Evolutionary conservation across 805 yeast genomes (phyloP).

Genomic region (Zygosaccharomyces pseudorouxii): DNA sequence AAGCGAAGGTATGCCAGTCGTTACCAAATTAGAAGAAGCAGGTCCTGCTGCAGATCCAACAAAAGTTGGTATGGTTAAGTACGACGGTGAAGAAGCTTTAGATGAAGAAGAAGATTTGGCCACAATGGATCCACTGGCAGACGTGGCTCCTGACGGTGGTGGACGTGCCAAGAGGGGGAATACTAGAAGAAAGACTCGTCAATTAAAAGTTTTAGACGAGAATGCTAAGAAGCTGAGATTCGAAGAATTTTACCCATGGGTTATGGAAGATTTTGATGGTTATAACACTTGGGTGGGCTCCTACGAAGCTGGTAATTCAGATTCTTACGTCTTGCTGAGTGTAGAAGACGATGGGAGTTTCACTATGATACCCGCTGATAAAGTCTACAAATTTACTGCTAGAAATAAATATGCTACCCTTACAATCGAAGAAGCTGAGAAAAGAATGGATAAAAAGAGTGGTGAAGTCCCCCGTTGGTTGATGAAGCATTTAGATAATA

Average conservation of each 20-base stretch:
- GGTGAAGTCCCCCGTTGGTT: conserved; percentile 85
- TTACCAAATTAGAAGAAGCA: conserved; percentile 37
- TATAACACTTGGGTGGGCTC: conserved; percentile 92
- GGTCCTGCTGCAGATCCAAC: conserved; percentile 36
- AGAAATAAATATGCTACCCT: conserved; percentile 90
- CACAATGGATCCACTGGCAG: conserved; percentile 42
- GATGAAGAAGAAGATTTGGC: conserved; percentile 38
- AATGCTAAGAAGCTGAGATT: conserved; percentile 78
- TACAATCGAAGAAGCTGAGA: conserved; percentile 94
- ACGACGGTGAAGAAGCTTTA: conserved; percentile 38
- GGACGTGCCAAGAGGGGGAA: conserved; percentile 60
- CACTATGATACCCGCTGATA: conserved; percentile 91
- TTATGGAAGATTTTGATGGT: conserved; percentile 93
- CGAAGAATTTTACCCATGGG: conserved; percentile 98
- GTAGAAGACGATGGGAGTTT: conserved; percentile 79
- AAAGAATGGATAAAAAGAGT: conserved; percentile 75
- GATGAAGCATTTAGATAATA: conserved; percentile 80
- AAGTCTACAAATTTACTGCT: conserved; percentile 88
- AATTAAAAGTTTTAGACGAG: conserved; percentile 76
- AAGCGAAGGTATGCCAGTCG: conserved; percentile 12
- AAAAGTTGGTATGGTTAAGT: conserved; percentile 40
- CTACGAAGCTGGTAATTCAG: conserved; percentile 85
- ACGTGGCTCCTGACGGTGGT: conserved; percentile 90
- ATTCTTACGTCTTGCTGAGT: conserved; percentile 77
- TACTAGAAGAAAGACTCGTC: conserved; percentile 76